Evolutionary conservation across 2,329 filamentous ascomycete genomes (phyloP).

Genomic region (Lasiodiplodia gonubiensis): DNA sequence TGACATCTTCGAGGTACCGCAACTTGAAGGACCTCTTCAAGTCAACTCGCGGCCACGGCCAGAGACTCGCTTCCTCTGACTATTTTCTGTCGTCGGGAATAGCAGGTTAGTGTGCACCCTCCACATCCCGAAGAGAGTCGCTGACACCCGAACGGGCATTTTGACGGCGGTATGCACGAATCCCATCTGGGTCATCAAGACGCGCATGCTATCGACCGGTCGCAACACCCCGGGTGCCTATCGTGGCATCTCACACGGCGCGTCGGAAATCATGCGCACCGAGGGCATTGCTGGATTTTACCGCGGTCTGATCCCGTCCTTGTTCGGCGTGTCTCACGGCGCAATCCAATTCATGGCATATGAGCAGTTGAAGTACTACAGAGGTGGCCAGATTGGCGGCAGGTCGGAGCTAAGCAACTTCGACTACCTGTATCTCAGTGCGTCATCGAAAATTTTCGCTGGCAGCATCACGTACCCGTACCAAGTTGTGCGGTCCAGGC

Average conservation of each 20-base stretch:
- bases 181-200: conserved; percentile 98
- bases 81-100: conserved; percentile 79
- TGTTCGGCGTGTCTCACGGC: conserved; percentile 88
- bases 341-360: conserved; percentile 97
- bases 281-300: conserved; percentile 87
- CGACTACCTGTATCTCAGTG: conserved; percentile 82
- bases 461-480: conserved; percentile 94
- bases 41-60: conserved; percentile 44
- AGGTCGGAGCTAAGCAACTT: conserved; percentile 64
- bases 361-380: conserved; percentile 72
- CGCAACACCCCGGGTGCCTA: conserved; percentile 78
- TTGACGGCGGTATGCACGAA: conserved; percentile 85
- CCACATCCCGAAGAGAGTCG: background rate
- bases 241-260: conserved; percentile 74
- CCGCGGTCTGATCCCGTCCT: conserved; percentile 79
- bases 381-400: conserved; percentile 49
- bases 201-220: conserved; percentile 90
- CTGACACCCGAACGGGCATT: conserved; percentile 60
- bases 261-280: conserved; percentile 66
- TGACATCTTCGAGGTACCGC: conserved; percentile 52
- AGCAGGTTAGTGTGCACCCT: conserved; percentile 52
- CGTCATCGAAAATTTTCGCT: conserved; percentile 82
- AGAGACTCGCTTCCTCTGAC: conserved; percentile 66
- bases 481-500: conserved; percentile 83
- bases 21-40: conserved; percentile 63